Percentiles rank a stretch among this genome's conserved stretches.
Evolutionary conservation across 768 basidiomycete species (phyloP).

Genomic region (Nidularia sp.): DNA sequence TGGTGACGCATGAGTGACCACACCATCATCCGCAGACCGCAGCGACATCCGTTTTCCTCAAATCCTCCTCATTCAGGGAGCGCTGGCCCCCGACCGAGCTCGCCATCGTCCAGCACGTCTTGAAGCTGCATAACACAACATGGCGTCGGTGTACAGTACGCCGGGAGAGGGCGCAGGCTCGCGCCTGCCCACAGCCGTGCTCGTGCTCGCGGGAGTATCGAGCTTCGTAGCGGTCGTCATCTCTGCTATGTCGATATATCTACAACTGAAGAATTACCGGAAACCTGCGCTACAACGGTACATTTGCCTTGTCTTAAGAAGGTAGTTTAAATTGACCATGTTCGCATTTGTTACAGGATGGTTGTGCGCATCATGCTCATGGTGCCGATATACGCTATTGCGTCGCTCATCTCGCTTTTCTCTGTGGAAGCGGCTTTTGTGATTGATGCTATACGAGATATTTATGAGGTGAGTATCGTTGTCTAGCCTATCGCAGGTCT

Average conservation of each 20-base stretch:
- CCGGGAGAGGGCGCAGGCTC: constrained; percentile 49
- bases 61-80: too few relatives aligned
- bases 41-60: too few relatives aligned
- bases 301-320: constrained; percentile 5
- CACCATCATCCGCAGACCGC: too few relatives aligned
- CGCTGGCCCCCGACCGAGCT: too few relatives aligned
- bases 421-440: constrained; percentile 94
- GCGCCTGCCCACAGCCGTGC: constrained; percentile 49
- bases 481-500: too few relatives aligned
- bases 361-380: constrained; percentile 96
- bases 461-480: constrained; percentile 76
- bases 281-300: constrained; percentile 80
- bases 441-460: constrained; percentile 90
- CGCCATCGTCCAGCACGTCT: too few relatives aligned
- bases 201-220: constrained; percentile 57
- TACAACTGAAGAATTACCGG: constrained; percentile 84
- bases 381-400: constrained; percentile 90
- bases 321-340: not conserved
- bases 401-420: constrained; percentile 90
- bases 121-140: not conserved
- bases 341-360: constrained; percentile 47
- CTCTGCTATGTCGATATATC: constrained; percentile 68
- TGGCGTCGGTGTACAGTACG: constrained; percentile 5
- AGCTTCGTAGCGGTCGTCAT: constrained; percentile 70
- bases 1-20: too few relatives aligned